Percentiles rank a stretch among this genome's conserved stretches.
Evolutionary conservation across 805 yeast species (phyloP).

Genomic region (Kodamaea sagamina): DNA sequence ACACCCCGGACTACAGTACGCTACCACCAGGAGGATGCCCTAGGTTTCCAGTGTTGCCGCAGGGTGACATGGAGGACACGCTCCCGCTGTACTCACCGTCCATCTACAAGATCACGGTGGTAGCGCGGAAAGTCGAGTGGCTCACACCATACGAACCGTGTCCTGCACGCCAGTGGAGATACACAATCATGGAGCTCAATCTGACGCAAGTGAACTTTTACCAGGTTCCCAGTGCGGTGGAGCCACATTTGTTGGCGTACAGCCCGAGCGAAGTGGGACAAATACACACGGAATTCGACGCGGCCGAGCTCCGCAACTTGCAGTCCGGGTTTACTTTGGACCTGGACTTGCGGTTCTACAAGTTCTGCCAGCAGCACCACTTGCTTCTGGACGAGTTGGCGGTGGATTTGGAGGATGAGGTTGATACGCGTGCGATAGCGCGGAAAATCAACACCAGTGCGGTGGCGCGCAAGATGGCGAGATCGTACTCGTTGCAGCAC

Average conservation of each 20-base stretch:
- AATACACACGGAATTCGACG: slow-evolving; percentile 15
- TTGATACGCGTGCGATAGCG: slow-evolving; percentile 4
- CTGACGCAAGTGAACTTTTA: slow-evolving; percentile 84
- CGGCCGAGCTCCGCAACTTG: slow-evolving; percentile 12
- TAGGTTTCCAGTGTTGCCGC: slow-evolving; percentile 29
- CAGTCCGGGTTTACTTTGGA: slow-evolving; percentile 27
- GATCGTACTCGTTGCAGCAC: slow-evolving; percentile 79
- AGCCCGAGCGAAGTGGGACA: slow-evolving; percentile 16
- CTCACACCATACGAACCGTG: slow-evolving; percentile 74
- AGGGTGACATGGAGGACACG: slow-evolving; percentile 34
- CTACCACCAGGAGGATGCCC: slow-evolving; percentile 50
- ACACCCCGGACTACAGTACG: slow-evolving; percentile 39
- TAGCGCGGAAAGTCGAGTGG: slow-evolving; percentile 73
- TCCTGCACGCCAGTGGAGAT: slow-evolving; percentile 68
- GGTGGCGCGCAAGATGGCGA: slow-evolving; percentile 31
- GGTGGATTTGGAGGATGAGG: slow-evolving; percentile 9
- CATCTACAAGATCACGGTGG: slow-evolving; percentile 56
- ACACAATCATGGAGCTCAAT: slow-evolving; percentile 70
- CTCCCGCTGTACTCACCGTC: slow-evolving; percentile 73
- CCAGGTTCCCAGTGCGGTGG: slow-evolving; percentile 37
- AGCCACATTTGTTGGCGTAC: slow-evolving; percentile 27
- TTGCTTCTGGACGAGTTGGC: slow-evolving; percentile 11
- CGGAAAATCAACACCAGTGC: not conserved
- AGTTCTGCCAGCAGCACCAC: slow-evolving; percentile 24
- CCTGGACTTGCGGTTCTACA: slow-evolving; percentile 30